Evolutionary conservation across 805 yeast genomes (phyloP).

Genomic region (Ogataea glucozyma): DNA sequence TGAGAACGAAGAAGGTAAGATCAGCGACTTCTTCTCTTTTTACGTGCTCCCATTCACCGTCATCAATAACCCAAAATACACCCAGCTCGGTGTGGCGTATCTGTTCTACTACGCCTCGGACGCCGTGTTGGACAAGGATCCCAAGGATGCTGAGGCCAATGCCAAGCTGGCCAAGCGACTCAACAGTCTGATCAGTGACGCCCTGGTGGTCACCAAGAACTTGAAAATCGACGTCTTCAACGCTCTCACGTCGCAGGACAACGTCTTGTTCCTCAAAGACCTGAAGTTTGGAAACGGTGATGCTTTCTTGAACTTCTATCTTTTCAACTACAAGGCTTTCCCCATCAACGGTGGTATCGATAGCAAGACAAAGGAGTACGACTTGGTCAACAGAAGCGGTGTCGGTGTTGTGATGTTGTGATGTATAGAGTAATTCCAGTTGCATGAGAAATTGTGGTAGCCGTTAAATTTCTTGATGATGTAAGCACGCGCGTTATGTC

Average conservation of each 20-base stretch:
- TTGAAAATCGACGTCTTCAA: slow-evolving; percentile 86
- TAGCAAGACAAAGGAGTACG: slow-evolving; percentile 51
- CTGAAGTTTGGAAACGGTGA: slow-evolving; percentile 92
- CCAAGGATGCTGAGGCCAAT: slow-evolving; percentile 42
- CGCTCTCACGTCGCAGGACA: slow-evolving; percentile 89
- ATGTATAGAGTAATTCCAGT: background rate
- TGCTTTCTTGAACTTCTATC: slow-evolving; percentile 85
- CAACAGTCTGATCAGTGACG: slow-evolving; percentile 63
- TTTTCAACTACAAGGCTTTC: slow-evolving; percentile 85
- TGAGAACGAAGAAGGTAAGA: slow-evolving; percentile 56
- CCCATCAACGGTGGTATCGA: slow-evolving; percentile 82
- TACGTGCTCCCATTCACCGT: slow-evolving; percentile 88
- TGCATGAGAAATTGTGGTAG: no score
- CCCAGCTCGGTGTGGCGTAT: slow-evolving; percentile 81
- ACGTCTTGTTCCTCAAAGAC: slow-evolving; percentile 75
- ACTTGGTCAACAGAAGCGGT: slow-evolving; percentile 64
- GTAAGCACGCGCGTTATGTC: background rate
- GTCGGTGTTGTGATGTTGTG: slow-evolving; percentile 83
- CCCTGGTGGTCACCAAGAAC: slow-evolving; percentile 70
- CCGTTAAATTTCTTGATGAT: background rate
- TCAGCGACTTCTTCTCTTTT: slow-evolving; percentile 89
- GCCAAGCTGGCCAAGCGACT: slow-evolving; percentile 58
- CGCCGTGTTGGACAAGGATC: slow-evolving; percentile 44
- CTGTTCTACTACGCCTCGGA: slow-evolving; percentile 87
- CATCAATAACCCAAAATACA: slow-evolving; percentile 60